Evolutionary conservation across 106 monocot genomes (phyloP), one percentile per base, ranked within the genome.

Genomic region (Phalaenopsis equestris): DNA sequence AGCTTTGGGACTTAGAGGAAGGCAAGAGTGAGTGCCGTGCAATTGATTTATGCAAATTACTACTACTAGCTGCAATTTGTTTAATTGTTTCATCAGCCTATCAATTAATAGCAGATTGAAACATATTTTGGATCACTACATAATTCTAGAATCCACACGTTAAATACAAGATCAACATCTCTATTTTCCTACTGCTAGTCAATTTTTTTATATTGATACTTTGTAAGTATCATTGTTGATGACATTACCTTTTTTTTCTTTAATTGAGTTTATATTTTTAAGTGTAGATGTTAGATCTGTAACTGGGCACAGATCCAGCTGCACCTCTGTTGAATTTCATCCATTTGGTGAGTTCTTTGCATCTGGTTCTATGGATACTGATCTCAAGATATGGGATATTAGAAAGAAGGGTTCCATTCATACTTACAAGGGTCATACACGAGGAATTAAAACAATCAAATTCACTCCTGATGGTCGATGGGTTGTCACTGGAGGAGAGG

Each of bases 261-360:
- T 83, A 21, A 68, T 84, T 55, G 77, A 70, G 38, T 70, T 70
- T 39, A 14, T 70, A 14, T 87, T 41, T 65, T 80, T 75, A 85
- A 81, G 80, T 88, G 84, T 84, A 96, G 96, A 84, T 79, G 90
- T 96, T 41, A 89, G 96, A 45, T 88, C 90, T 55, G 79, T 93
- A 78, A 84, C 90, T 84, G 96, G 93, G 17, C 96, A 96, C 73
- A 87, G 85, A 84, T 87, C 90, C 65, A 89, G 79, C 83, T 93
- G 93, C 75, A 68, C 86, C 2, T 85, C 90, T 82, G 86, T 96
- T 72, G 91, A 88, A 81, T 96, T 96, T 70, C 96, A 96, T 85
- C 96, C 96, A 64, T 96, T 96, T 82, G 96, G 96, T 58, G 96
- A 96, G 58, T 96, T 96, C 72, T 91, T 93, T 86, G 96, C 96